Evolutionary conservation across 768 basidiomycete genomes (phyloP).

Genomic region (Hygrocybe punicea): DNA sequence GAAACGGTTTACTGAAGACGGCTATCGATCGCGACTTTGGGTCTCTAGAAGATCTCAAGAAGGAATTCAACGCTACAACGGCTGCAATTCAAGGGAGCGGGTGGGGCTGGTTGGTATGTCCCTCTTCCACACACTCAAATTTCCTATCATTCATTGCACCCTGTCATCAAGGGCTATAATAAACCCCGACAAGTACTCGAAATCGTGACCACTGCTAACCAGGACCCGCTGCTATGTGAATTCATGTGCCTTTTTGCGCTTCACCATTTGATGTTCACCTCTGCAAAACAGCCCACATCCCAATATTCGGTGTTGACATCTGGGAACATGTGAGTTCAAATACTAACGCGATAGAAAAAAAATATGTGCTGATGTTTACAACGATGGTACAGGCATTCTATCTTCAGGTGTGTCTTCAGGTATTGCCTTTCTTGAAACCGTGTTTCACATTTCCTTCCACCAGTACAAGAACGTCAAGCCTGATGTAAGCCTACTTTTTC

Average conservation of each 20-base stretch:
- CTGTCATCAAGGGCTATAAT: conserved; percentile 62
- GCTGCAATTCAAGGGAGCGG: conserved; percentile 95
- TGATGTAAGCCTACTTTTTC: conserved; percentile 57
- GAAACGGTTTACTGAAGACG: conserved; percentile 65
- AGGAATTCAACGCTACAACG: conserved; percentile 79
- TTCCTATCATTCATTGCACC: not conserved
- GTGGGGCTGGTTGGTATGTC: conserved; percentile 92
- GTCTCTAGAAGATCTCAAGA: conserved; percentile 82
- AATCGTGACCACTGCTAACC: conserved; percentile 90
- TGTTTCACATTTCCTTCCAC: conserved; percentile 16
- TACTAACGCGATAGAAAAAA: not conserved
- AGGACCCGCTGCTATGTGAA: conserved; percentile 74
- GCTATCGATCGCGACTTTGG: conserved; percentile 83
- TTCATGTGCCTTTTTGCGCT: not conserved
- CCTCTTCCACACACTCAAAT: not conserved
- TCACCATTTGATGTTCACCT: conserved; percentile 5
- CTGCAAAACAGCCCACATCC: conserved; percentile 60
- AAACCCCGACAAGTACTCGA: conserved; percentile 68
- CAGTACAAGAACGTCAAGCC: conserved; percentile 92
- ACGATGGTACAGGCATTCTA: conserved; percentile 65
- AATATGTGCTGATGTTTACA: not conserved
- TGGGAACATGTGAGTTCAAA: conserved; percentile 73
- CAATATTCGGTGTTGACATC: conserved; percentile 94
- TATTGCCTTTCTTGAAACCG: not conserved
- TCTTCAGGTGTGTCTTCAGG: conserved; percentile 43